Base-by-base conservation (phyloP, 768 basidiomycete genomes). In the Pleurotus ostreatus region DNA sequence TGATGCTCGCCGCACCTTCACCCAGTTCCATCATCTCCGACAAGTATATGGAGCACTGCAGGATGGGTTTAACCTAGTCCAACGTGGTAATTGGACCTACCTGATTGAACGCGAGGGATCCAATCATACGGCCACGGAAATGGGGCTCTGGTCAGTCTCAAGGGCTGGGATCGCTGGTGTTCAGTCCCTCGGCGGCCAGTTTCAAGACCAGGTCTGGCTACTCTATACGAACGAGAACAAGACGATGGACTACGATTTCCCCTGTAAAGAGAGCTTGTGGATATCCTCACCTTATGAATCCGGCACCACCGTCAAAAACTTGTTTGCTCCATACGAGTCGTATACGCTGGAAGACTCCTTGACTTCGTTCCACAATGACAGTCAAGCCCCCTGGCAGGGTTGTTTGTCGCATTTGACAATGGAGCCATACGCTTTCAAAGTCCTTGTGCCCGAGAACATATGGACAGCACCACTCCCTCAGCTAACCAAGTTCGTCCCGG, bases 31-130 rank as follows among this genome's bases (percentile, higher is more conserved):
- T 56, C 78, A 83, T 63, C 76, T 96, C 38, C 87, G 94, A 26
- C 67, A 67, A 5, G 70, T 76, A 12, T 96, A 88, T 69, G 81
- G 78, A 20, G 78, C 89, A 2, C 77, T 96, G 9, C 91, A 91
- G 68, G 94, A 97, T 63, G 94, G 94, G 2, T 92, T 85, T 63
- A 80, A 88, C 65, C 80, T 96, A n/a, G 86, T 87, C 13, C 85
- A 89, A 59, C 80, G 82, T 61, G 89, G 91, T 44, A 94, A 89
- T 66, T 93, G 89, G 92, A 96, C 94, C 0, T 77, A 84, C 65
- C 70, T 67, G 43, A 89, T 93, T 60, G 71, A 87, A 57, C 82
- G 88, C 11, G 92, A 93, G 9, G 94, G 94, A 65, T 96, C 94
- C 23, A 92, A 94, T 65, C 64, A 67, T 15, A 92, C 92, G 1